Base-by-base conservation (phyloP, 2,329 filamentous ascomycete genomes). In the Fusarium tuaranense region DNA sequence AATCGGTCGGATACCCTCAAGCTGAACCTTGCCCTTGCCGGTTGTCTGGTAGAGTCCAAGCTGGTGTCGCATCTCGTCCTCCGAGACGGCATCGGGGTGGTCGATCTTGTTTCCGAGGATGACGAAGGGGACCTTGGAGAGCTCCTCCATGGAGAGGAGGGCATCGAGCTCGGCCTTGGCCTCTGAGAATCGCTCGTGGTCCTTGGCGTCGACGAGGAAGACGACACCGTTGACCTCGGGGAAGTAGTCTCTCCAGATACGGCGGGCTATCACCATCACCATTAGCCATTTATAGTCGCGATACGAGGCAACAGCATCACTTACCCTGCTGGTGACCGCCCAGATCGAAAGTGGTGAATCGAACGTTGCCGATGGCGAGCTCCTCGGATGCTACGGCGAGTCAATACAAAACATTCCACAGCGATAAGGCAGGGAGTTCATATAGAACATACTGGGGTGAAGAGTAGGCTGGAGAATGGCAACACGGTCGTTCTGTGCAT, bases 21-120 rank as follows among this genome's bases (percentile, higher is more conserved):
- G 88, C 74, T 93, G 94, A 73, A 97, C 92, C 89, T 97, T 97
- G 85, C 95, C 95, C 90, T 98, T 98, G 80, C 95, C 95, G 71
- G 95, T 98, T 66, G 95, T 98, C 86, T 98, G 96, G 87, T 97
- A 98, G 81, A 99, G 86, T 73, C 97, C 97, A 69, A 99, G 89
- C 84, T 95, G 93, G 83, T 96, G 93, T 84, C 97, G 91, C 81
- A 98, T 90, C 87, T 98, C 95, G 80, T 98, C 96, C 89, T 99
- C 97, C 76, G 93, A 96, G 65, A 98, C 92, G 73, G 97, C 97
- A 78, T 97, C 94, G 64, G 95, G 95, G 87, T 98, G 95, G 85
- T 99, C 97, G 84, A 99, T 99, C 92, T 99, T 99, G 92, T 99
- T 99, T 79, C 97, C 97, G 74, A 99, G 91, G 79, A 99, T 92